phyloP scores from a whole-genome alignment of 2,329 filamentous ascomycete species.

The Colletotrichum limetticola region DNA sequence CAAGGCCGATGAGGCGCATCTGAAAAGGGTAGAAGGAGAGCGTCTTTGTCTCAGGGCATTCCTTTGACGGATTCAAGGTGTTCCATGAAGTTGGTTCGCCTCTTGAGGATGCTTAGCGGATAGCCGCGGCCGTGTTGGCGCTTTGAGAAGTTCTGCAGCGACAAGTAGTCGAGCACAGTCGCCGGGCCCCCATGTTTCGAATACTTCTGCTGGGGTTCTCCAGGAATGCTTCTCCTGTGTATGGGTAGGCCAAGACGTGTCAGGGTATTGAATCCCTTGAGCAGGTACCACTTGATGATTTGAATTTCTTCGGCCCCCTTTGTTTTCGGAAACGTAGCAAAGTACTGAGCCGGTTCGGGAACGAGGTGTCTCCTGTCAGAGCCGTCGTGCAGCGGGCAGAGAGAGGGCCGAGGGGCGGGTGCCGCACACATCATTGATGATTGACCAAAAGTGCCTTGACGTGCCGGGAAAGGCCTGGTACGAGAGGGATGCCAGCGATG shows the following conservation, averaged over 20 bases:
- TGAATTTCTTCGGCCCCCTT: neutral
- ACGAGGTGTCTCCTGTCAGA: slow-evolving; percentile 26
- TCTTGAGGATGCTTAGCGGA: slow-evolving; percentile 6
- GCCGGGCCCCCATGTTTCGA: slow-evolving; percentile 12
- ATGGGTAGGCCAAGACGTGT: neutral
- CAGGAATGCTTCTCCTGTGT: neutral
- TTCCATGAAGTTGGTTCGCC: neutral
- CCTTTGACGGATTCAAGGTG: slow-evolving; percentile 16
- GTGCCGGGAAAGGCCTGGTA: slow-evolving; percentile 8
- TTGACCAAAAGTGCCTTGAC: slow-evolving; percentile 8
- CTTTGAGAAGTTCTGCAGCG: slow-evolving; percentile 18
- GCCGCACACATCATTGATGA: neutral
- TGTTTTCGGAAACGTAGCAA: slow-evolving; percentile 6
- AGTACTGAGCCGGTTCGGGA: neutral
- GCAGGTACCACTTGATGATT: neutral
- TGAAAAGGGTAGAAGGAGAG: slow-evolving; percentile 1
- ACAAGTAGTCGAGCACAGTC: neutral
- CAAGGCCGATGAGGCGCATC: slow-evolving; percentile 14
- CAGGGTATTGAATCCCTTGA: neutral
- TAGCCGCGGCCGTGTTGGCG: slow-evolving; percentile 7
- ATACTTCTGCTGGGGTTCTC: neutral
- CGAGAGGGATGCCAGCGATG: neutral
- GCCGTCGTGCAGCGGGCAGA: slow-evolving; percentile 5
- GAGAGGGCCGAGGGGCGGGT: neutral
- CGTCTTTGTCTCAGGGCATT: slow-evolving; percentile 22